Conservation (phyloP, 2,329 filamentous ascomycete species). For the Aureobasidium pullulans region DNA sequence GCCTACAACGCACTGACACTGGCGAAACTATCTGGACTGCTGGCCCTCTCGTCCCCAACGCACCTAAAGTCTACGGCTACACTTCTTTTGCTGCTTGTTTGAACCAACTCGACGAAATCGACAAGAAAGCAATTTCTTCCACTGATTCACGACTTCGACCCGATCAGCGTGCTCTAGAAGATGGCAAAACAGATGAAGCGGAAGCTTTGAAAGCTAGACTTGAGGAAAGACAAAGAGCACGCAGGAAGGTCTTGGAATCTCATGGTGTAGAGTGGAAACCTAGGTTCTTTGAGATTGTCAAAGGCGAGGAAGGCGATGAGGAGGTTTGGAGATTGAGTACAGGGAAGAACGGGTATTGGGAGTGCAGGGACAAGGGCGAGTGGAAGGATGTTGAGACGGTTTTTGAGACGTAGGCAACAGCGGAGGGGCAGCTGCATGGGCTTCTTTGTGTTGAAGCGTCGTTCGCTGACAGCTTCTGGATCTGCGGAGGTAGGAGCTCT, state of each 20-base stretch:
- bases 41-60: constrained; percentile 69
- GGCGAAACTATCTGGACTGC: constrained; percentile 70
- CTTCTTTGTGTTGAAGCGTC: too few relatives aligned
- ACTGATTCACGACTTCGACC: constrained; percentile 81
- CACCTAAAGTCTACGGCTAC: constrained; percentile 75
- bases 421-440: too few relatives aligned
- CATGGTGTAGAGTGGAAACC: constrained; percentile 65
- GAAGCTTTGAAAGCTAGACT: constrained; percentile 75
- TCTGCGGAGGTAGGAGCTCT: too few relatives aligned
- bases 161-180: constrained; percentile 79
- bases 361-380: constrained; percentile 61
- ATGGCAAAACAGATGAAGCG: constrained; percentile 72
- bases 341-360: constrained; percentile 91
- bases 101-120: constrained; percentile 80
- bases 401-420: constrained; percentile 31
- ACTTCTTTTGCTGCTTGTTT: constrained; percentile 78
- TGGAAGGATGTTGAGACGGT: constrained; percentile 57
- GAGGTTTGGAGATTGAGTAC: constrained; percentile 58
- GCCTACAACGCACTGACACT: constrained; percentile 56
- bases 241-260: constrained; percentile 69
- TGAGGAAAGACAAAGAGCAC: constrained; percentile 74
- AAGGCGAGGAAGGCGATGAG: constrained; percentile 28
- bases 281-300: constrained; percentile 74
- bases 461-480: too few relatives aligned
- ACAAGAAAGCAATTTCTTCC: constrained; percentile 64